Evolutionary conservation across 345 rosid genomes (phyloP), one percentile per base, ranked within the genome.

Genomic region (Rubroshorea leprosula): DNA sequence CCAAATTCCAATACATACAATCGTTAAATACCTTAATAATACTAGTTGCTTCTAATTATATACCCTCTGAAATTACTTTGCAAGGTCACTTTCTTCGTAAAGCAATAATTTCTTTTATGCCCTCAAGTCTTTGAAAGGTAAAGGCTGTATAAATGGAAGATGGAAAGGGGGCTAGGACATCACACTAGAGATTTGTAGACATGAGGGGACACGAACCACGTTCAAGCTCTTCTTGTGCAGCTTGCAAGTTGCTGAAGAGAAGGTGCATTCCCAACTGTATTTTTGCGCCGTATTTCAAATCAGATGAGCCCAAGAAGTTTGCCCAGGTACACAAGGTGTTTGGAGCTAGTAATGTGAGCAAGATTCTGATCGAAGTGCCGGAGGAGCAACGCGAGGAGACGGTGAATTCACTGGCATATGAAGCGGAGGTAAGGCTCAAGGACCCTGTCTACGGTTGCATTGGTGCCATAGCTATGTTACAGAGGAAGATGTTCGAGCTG

Each of bases 371-470:
- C 0, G 97, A 86, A 27, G 91, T 92, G 8, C 94, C 96, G 0
- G 91, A 83, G 65, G 87, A 86, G 71, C 96, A 92, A 55, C 81
- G 99, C 1, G 87, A 89, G 68, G 99, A 89, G 51, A 79, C 99
- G 0, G 93, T 80, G 44, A 86, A 89, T 57, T 89, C 99, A 0
- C 76, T 92, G 45, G 91, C 86, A 3, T 92, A 81, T 1, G 98
- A 92, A 57, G 98, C 98, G 2, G 98, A 89, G 64, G 95, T 83
- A 1, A 78, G 97, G 80, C 89, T 92, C 1, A 65, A 74, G 58
- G 97, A 92, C 65, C 98, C 97, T 14, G 88, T 89, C 58, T 84
- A 89, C 14, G 98, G 98, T 21, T 89, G 97, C 77, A 87, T 89
- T 57, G 98, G 97, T 22, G 90, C 95, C 41, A 86, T 92, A 22